Percentiles rank a stretch among this genome's conserved stretches.
phyloP scores from a whole-genome alignment of 2,329 filamentous ascomycete species.

The Periconia macrospinosa region DNA sequence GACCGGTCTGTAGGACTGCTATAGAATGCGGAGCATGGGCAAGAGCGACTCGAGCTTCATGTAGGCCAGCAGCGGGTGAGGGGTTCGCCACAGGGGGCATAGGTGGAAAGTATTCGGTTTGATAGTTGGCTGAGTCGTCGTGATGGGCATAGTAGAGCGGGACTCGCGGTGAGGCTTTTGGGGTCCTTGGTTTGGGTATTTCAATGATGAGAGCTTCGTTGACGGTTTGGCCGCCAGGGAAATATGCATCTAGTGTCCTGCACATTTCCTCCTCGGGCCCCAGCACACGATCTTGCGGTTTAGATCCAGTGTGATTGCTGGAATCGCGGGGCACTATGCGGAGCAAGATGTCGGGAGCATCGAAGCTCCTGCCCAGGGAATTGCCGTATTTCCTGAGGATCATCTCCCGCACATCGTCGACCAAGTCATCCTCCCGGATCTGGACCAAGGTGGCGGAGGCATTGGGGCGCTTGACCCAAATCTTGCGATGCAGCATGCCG shows the following conservation, averaged over 20 bases:
- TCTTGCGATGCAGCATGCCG: conserved; percentile 66
- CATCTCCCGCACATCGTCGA: conserved; percentile 91
- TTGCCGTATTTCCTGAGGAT: conserved; percentile 94
- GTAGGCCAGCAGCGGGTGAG: conserved; percentile 42
- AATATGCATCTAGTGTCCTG: conserved; percentile 78
- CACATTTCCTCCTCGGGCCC: conserved; percentile 85
- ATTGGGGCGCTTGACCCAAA: conserved; percentile 90
- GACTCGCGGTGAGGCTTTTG: conserved; percentile 74
- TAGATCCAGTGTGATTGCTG: conserved; percentile 29
- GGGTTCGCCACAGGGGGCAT: conserved; percentile 50
- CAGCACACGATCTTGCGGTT: conserved; percentile 65
- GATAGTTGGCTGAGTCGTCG: conserved; percentile 68
- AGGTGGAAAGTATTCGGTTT: conserved; percentile 82
- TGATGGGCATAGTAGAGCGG: conserved; percentile 55
- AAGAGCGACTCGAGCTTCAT: conserved; percentile 41
- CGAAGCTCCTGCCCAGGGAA: conserved; percentile 83
- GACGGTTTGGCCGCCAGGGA: conserved; percentile 81
- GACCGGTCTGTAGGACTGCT: conserved; percentile 77
- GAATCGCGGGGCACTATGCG: conserved; percentile 72
- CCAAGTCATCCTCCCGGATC: conserved; percentile 83
- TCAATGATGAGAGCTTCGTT: conserved; percentile 92
- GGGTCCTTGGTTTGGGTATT: conserved; percentile 73
- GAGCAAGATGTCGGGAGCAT: conserved; percentile 85
- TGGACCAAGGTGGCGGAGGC: conserved; percentile 86
- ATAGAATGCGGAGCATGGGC: conserved; percentile 63